Evolutionary conservation across 2,329 filamentous ascomycete species (phyloP).

Genomic region (Fonsecaea nubica): DNA sequence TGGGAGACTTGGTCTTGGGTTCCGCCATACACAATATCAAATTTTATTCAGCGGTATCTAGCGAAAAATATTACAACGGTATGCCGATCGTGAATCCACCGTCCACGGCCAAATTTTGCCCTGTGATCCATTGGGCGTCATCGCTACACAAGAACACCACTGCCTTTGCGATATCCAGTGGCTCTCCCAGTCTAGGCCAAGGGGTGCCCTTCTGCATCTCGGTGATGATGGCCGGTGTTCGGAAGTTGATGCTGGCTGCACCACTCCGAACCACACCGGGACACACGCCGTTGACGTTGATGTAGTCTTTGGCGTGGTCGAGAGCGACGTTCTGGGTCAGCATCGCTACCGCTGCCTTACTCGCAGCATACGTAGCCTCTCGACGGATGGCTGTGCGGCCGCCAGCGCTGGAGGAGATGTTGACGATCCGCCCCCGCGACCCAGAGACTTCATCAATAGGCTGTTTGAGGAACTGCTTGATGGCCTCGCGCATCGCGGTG

Average conservation of each 20-base stretch:
- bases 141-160: constrained; percentile 56
- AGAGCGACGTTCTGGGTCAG: constrained; percentile 54
- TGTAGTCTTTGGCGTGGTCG: constrained; percentile 51
- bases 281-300: constrained; percentile 52
- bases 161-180: constrained; percentile 47
- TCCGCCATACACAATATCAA: not conserved
- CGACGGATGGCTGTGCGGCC: constrained; percentile 14
- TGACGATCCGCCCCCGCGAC: constrained; percentile 61
- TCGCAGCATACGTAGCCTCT: constrained; percentile 50
- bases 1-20: not conserved
- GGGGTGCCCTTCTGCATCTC: constrained; percentile 29
- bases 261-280: constrained; percentile 45
- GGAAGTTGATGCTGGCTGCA: constrained; percentile 19
- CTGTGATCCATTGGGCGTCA: constrained; percentile 55
- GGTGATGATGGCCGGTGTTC: constrained; percentile 16
- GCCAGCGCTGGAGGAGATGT: constrained; percentile 49
- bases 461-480: constrained; percentile 58
- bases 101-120: constrained; percentile 53
- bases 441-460: constrained; percentile 55
- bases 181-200: constrained; percentile 38
- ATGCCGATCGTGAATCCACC: constrained; percentile 48
- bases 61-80: constrained; percentile 10
- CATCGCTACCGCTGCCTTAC: constrained; percentile 55
- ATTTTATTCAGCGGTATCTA: not conserved
- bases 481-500: constrained; percentile 23